Base-by-base conservation (phyloP, 2,329 filamentous ascomycete genomes). In the Didymella arachidicola region DNA sequence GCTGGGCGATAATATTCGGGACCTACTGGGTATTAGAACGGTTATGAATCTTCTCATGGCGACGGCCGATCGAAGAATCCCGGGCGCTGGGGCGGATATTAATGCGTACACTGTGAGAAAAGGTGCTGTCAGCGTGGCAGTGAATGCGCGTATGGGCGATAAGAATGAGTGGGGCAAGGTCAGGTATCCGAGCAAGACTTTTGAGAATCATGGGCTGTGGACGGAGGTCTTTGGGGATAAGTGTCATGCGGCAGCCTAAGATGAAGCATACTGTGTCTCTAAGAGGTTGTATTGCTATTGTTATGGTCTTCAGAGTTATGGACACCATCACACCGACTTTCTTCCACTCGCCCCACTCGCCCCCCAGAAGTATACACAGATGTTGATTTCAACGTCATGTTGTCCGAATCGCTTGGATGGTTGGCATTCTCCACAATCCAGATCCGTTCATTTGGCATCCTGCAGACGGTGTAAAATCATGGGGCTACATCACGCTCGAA, bases 61-160 rank as follows among this genome's bases (percentile, higher is more conserved):
- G 7, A 73, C 72, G 1, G 57, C 64, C 10, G 73, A 77, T 55
- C 68, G 75, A 2, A 61, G 73, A 1, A 72, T 77, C 7, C 74
- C 74, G 0, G 71, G 71, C 2, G 53, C 54, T 2, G 59, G 43
- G 4, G 73, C 68, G 8, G 61, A 72, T 47, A 59, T 76, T 3
- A 71, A 73, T 43, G 58, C 50, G 0, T 75, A 47, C 10, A 43
- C 22, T 10, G 62, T 60, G 41, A 39, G 46, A 14, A 68, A 71
- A 34, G 63, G 70, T 1, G 43, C 18, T 1, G 66, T 68, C 7
- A 61, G 42, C 2, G 60, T 73, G 0, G 60, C 58, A 38, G 25
- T 54, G 2, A 41, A 64, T n/a, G 72, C 68, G n/a, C 38, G 53
- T 18, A 59, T 72, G 66, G 32, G 49, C 2, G 62, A 58, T 25